phyloP scores from a whole-genome alignment of 2,329 filamentous ascomycete genomes.

The Colletotrichum sp. region DNA sequence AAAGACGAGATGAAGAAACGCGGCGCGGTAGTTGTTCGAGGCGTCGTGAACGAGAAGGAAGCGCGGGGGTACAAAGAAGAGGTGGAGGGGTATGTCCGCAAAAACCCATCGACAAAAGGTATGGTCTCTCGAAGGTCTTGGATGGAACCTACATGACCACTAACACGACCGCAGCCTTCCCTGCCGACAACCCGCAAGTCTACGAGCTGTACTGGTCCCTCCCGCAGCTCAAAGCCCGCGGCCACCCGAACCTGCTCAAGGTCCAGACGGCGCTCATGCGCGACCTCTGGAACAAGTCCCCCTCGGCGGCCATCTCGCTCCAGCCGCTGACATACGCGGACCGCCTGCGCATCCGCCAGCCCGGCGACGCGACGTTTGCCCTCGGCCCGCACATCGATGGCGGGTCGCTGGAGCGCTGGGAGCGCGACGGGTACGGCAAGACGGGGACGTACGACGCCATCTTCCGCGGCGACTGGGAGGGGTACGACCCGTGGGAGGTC shows the following conservation, averaged over 20 bases:
- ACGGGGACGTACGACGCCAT: slow-evolving; percentile 76
- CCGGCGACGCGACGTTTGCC: slow-evolving; percentile 73
- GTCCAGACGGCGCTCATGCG: slow-evolving; percentile 68
- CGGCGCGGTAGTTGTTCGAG: slow-evolving; percentile 68
- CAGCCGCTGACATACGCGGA: slow-evolving; percentile 74
- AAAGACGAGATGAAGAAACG: slow-evolving; percentile 62
- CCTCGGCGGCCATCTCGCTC: slow-evolving; percentile 51
- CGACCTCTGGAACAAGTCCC: slow-evolving; percentile 62
- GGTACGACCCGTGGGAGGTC: slow-evolving; percentile 83
- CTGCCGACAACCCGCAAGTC: slow-evolving; percentile 69
- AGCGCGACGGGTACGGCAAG: slow-evolving; percentile 68
- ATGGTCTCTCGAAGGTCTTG: neutral
- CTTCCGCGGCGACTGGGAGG: slow-evolving; percentile 78
- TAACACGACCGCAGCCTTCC: slow-evolving; percentile 58
- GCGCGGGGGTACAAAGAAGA: slow-evolving; percentile 70
- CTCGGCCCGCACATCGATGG: slow-evolving; percentile 78
- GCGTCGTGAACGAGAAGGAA: slow-evolving; percentile 67
- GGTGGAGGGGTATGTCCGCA: slow-evolving; percentile 67
- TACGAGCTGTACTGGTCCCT: slow-evolving; percentile 80
- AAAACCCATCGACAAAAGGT: slow-evolving; percentile 66
- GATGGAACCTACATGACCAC: neutral
- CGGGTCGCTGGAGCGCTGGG: slow-evolving; percentile 79
- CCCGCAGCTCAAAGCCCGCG: slow-evolving; percentile 70
- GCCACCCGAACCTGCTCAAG: slow-evolving; percentile 67
- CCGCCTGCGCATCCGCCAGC: slow-evolving; percentile 72